phyloP scores from a whole-genome alignment of 2,329 filamentous ascomycete genomes.

The Aspergillus alliaceus region DNA sequence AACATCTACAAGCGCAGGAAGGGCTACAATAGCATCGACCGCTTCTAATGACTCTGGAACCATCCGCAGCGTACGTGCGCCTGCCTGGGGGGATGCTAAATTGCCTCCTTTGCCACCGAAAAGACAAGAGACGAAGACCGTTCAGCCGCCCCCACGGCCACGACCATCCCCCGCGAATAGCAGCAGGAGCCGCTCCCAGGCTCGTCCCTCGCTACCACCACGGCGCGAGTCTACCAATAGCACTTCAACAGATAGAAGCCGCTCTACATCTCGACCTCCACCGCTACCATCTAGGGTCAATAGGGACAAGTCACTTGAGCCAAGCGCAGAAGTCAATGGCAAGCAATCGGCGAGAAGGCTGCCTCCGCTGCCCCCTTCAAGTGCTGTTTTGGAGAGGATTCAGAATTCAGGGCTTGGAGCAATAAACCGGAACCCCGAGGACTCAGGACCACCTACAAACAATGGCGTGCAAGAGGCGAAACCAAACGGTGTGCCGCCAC shows the following conservation, averaged over 20 bases:
- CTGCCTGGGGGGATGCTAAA: constrained; percentile 56
- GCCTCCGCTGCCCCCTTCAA: constrained; percentile 35
- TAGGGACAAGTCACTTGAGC: constrained; percentile 15
- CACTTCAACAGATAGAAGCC: constrained; percentile 8
- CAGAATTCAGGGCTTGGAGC: constrained; percentile 49
- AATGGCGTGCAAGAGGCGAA: neutral
- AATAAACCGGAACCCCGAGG: constrained; percentile 39
- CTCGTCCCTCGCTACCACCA: constrained; percentile 21
- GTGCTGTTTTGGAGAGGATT: constrained; percentile 35
- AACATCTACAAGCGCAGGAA: constrained; percentile 41
- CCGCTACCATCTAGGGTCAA: constrained; percentile 24
- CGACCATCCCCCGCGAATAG: constrained; percentile 17
- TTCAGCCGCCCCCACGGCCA: constrained; percentile 23
- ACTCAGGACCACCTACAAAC: constrained; percentile 17
- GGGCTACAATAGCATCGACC: constrained; percentile 34
- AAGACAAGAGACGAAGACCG: constrained; percentile 30
- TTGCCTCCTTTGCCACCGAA: constrained; percentile 58
- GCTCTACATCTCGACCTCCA: constrained; percentile 16
- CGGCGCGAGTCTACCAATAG: constrained; percentile 21
- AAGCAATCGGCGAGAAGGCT: constrained; percentile 30
- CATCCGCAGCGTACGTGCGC: constrained; percentile 50
- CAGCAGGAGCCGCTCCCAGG: constrained; percentile 15
- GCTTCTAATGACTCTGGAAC: constrained; percentile 30
- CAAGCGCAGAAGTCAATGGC: constrained; percentile 13
- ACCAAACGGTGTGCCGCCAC: constrained; percentile 37